Base-by-base conservation (phyloP, 352 stramenopile genomes). In the Peronospora tabacina region DNA sequence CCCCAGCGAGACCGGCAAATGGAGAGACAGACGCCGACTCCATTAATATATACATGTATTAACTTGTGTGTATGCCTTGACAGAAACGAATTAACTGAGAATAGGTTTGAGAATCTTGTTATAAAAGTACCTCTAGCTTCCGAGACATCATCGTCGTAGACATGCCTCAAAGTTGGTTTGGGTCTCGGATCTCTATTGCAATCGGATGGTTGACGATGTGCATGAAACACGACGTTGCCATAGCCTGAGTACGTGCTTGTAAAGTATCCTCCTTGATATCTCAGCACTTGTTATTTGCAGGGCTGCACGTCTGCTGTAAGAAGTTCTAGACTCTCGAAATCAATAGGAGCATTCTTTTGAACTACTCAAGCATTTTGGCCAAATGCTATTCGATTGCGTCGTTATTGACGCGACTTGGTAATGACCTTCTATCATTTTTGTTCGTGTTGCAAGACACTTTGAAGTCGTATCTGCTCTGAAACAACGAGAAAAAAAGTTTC, bases 131-230 rank as follows among this genome's bases (percentile, higher is more conserved):
- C 82, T 52, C 83, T 89, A 48, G 70, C 60, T 50, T 88, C 75
- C 16, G 77, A 90, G 7, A 89, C 40, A 52, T 87, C 68, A 24
- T 90, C 79, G 36, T 93, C 75, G 40, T 82, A 87, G 77, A 85
- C 58, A 87, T 83, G 15, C 74, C 72, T 42, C 69, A 61, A 17
- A 9, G 73, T 73, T 11, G 77, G n/a, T 87, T 54, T 61, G 68
- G 56, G 75, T n/a, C 74, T 38, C 75, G 71, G 55, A 84, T 75
- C 44, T 90, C 73, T 90, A 76, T 22, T 77, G 66, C 33, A 87
- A 54, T 1, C 61, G 57, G 10, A 88, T 81, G 10, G 75, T 85
- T 9, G 77, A 87, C 6, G 77, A 87, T 17, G 72, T 51, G 39
- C 76, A 87, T 15, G 61, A 7, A 72, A 53, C 15, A 75, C 45